phyloP scores from a whole-genome alignment of 2,329 filamentous ascomycete species.

The Sordariomycetes sp. region DNA sequence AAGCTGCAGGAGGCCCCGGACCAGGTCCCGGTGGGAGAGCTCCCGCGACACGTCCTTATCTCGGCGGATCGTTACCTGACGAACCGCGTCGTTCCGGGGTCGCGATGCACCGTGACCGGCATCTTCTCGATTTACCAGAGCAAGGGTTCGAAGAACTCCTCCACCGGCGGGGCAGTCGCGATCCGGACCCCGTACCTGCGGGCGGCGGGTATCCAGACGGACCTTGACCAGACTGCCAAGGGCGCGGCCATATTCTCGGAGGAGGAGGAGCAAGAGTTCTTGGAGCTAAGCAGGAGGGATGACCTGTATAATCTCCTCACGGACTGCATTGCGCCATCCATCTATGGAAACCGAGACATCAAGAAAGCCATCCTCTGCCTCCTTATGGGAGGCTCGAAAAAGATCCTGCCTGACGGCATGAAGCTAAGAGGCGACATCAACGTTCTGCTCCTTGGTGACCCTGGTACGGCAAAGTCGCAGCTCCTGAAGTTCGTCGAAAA shows the following conservation, averaged over 20 bases:
- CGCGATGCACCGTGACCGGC: conserved; percentile 88
- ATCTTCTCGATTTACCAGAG: conserved; percentile 97
- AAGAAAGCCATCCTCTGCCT: conserved; percentile 96
- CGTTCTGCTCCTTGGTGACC: conserved; percentile 89
- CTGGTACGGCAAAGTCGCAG: conserved; percentile 96
- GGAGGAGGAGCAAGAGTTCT: conserved; percentile 93
- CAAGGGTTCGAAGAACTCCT: conserved; percentile 71
- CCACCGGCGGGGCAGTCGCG: conserved; percentile 70
- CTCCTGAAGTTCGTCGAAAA: conserved; percentile 96
- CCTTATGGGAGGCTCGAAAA: conserved; percentile 90
- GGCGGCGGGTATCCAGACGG: conserved; percentile 83
- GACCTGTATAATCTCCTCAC: conserved; percentile 90
- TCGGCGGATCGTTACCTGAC: conserved; percentile 94
- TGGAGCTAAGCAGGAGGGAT: conserved; percentile 78
- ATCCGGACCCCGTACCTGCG: conserved; percentile 92
- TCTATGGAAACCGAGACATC: conserved; percentile 92
- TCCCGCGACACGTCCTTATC: conserved; percentile 88
- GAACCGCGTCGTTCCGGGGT: conserved; percentile 90
- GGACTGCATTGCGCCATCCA: conserved; percentile 89
- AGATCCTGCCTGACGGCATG: conserved; percentile 96
- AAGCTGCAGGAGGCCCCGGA: conserved; percentile 97
- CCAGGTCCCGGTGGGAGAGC: conserved; percentile 91
- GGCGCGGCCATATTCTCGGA: conserved; percentile 64
- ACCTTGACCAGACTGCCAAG: conserved; percentile 81
- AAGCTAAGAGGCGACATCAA: conserved; percentile 97